These are phyloP conservation scores for Suhomyces xylopsoci DNA, from an alignment of 805 yeast species.

Conservation along the genomic window DNA sequence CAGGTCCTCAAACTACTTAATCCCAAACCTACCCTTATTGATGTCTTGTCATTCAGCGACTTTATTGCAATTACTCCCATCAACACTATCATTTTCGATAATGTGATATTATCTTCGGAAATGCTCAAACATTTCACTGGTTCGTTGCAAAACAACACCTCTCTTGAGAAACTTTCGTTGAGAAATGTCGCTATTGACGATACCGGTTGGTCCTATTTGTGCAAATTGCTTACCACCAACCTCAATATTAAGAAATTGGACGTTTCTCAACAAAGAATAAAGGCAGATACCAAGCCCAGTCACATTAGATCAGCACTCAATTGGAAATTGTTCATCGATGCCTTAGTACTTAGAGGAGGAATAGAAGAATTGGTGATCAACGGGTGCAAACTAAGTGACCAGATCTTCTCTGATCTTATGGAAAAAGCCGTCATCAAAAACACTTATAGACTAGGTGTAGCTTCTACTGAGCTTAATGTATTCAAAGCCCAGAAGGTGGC, in stretches of 20 bases:
- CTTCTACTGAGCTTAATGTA: conserved; percentile 46
- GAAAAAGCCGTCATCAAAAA: conserved; percentile 37
- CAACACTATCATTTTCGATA: conserved; percentile 54
- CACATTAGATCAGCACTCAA: conserved; percentile 46
- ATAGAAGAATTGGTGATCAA: conserved; percentile 57
- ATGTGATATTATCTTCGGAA: conserved; percentile 52
- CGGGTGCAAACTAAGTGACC: conserved; percentile 49
- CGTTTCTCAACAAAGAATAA: conserved; percentile 54
- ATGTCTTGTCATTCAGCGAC: conserved; percentile 55
- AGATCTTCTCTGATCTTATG: conserved; percentile 40
- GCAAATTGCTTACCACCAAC: conserved; percentile 46
- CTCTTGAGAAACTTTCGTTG: conserved; percentile 50
- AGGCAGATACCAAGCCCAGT: conserved; percentile 39
- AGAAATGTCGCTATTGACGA: conserved; percentile 55
- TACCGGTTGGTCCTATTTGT: conserved; percentile 49
- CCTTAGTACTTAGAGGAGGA: conserved; percentile 47
- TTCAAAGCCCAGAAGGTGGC: conserved; percentile 42
- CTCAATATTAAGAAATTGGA: conserved; percentile 48
- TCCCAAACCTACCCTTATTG: conserved; percentile 58
- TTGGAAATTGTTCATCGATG: conserved; percentile 48
- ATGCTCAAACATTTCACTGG: conserved; percentile 51
- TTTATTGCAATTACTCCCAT: conserved; percentile 56
- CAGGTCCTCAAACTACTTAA: conserved; percentile 54
- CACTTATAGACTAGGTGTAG: conserved; percentile 53
- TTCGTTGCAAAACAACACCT: conserved; percentile 41